Evolutionary conservation across 2,329 filamentous ascomycete genomes (phyloP).

Genomic region (Cadophora gregata): DNA sequence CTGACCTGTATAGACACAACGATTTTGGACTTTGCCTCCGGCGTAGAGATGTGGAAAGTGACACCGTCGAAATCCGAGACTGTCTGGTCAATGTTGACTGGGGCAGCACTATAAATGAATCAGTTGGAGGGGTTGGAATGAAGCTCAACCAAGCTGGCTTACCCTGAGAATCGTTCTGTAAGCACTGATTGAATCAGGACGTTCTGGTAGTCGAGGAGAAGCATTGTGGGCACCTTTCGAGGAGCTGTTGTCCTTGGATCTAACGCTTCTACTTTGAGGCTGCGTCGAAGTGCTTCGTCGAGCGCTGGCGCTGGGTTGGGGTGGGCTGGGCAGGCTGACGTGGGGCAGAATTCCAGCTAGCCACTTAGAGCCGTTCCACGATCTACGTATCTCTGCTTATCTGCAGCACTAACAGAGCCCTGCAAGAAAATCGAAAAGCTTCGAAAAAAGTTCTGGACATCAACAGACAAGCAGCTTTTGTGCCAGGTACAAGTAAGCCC

Average conservation of each 20-base stretch:
- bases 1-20: conserved; percentile 93
- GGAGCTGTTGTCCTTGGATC: conserved; percentile 1
- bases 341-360: conserved; percentile 15
- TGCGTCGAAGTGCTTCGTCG: conserved; percentile 6
- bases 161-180: conserved; percentile 79
- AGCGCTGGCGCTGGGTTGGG: too few species aligned
- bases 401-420: conserved; percentile 14
- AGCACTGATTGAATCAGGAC: conserved; percentile 96
- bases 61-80: conserved; percentile 99
- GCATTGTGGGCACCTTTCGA: conserved; percentile 59
- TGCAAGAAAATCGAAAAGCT: conserved; percentile 13
- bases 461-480: conserved; percentile 6
- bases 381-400: conserved; percentile 18
- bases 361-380: conserved; percentile 5
- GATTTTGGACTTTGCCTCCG: conserved; percentile 91
- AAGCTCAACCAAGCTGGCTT: conserved; percentile 16
- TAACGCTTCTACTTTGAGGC: neutral
- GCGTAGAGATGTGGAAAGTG: conserved; percentile 97
- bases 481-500: conserved; percentile 1
- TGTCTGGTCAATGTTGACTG: conserved; percentile 93
- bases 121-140: conserved; percentile 34
- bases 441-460: conserved; percentile 15
- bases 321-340: conserved; percentile 17
- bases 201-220: conserved; percentile 99
- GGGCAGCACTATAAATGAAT: conserved; percentile 68